phyloP scores from a whole-genome alignment of 106 monocot species.

The Agapanthus africanus region DNA sequence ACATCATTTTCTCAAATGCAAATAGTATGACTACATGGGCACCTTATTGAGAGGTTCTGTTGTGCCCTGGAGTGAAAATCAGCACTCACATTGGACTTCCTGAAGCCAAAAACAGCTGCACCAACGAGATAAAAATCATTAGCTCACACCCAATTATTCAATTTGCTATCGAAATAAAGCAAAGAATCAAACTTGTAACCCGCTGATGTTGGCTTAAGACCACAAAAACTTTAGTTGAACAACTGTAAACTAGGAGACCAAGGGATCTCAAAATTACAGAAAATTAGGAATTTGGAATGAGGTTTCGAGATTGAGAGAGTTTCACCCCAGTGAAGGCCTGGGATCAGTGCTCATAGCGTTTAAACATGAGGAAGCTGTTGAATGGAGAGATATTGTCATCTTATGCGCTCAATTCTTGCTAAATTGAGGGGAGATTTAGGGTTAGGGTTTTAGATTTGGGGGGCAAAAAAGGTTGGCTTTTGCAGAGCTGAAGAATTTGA shows the following conservation, averaged over 20 bases:
- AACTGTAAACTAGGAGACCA: slow-evolving; percentile 12
- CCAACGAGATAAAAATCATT: not conserved
- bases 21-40: too few relatives aligned
- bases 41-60: slow-evolving; percentile 17
- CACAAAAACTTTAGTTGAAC: slow-evolving; percentile 26
- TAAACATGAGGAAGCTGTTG: slow-evolving; percentile 11
- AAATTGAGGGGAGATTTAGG: too few relatives aligned
- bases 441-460: too few relatives aligned
- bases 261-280: too few relatives aligned
- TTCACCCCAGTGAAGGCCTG: slow-evolving; percentile 18
- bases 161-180: too few relatives aligned
- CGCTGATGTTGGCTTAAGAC: slow-evolving; percentile 34
- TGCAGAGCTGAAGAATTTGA: too few relatives aligned
- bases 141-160: not conserved
- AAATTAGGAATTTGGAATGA: too few relatives aligned
- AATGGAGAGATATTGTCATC: slow-evolving; percentile 14
- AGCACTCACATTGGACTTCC: slow-evolving; percentile 38
- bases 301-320: too few relatives aligned
- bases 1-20: too few relatives aligned
- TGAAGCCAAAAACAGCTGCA: slow-evolving; percentile 31
- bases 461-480: too few relatives aligned
- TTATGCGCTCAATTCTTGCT: too few relatives aligned
- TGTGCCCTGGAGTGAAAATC: slow-evolving; percentile 41
- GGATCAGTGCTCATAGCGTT: not conserved
- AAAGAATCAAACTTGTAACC: too few relatives aligned